phyloP scores from a whole-genome alignment of 306 rosid genomes.

The Arachis hypogaea region DNA sequence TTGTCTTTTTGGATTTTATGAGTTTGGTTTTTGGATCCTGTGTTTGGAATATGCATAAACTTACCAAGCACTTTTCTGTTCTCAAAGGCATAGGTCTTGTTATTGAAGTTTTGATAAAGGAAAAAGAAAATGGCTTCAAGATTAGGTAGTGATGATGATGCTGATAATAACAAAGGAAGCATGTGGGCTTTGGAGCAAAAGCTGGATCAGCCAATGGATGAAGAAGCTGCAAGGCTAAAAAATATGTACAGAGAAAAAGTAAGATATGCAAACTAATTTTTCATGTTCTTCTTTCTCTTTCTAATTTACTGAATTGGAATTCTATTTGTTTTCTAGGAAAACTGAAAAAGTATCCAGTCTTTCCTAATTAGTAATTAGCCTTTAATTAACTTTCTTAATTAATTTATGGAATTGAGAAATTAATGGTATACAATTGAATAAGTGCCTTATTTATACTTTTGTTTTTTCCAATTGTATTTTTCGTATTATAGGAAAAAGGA shows the following conservation, averaged over 20 bases:
- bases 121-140: conserved; percentile 56
- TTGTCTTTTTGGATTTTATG: conserved; percentile 33
- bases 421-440: no score
- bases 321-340: background rate
- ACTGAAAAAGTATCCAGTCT: no score
- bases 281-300: conserved; percentile 14
- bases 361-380: no score
- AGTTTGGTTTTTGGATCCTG: conserved; percentile 33
- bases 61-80: background rate
- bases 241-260: conserved; percentile 94
- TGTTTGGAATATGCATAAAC: conserved; percentile 35
- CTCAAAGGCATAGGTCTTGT: conserved; percentile 26
- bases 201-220: conserved; percentile 93
- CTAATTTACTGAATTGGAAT: conserved; percentile 7
- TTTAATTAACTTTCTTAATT: conserved; percentile 4
- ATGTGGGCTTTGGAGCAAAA: conserved; percentile 94
- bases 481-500: no score
- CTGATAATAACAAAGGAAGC: conserved; percentile 55
- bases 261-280: background rate
- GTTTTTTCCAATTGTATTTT: no score
- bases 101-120: conserved; percentile 30
- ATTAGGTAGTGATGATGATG: conserved; percentile 56
- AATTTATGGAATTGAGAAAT: background rate
- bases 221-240: conserved; percentile 78
- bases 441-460: no score